These are phyloP conservation scores for Rosa rugosa DNA, from an alignment of 306 rosid genomes.

Conservation along the genomic window DNA sequence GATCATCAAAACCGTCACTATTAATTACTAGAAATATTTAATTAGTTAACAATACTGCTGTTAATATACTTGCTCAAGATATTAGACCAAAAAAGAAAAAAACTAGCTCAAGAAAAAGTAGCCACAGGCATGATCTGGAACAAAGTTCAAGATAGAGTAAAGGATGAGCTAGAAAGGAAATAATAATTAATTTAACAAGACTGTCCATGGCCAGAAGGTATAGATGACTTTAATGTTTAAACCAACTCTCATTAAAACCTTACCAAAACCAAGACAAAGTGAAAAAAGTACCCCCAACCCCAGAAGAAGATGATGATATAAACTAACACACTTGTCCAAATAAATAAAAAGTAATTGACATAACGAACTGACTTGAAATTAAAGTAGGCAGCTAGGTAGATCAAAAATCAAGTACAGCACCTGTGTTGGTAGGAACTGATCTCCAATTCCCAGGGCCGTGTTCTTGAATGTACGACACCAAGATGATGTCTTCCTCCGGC, in stretches of 20 bases:
- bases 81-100: too few relatives aligned
- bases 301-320: background rate
- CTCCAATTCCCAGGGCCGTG: conserved; percentile 97
- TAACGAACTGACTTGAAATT: background rate
- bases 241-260: conserved; percentile 8
- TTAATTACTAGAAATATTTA: background rate
- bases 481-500: conserved; percentile 87
- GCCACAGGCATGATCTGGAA: background rate
- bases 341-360: background rate
- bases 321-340: background rate
- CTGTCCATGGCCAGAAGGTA: background rate
- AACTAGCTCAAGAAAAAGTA: background rate
- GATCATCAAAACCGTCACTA: background rate
- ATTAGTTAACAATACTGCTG: background rate
- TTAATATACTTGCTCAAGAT: background rate
- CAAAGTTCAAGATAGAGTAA: background rate
- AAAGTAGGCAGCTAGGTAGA: background rate
- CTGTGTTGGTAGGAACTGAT: conserved; percentile 80
- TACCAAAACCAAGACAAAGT: background rate
- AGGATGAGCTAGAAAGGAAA: background rate
- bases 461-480: conserved; percentile 93
- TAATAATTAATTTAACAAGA: background rate
- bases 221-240: conserved; percentile 12
- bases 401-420: conserved; percentile 26
- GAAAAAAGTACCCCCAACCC: background rate